phyloP scores from a whole-genome alignment of 306 rosid species.

The Pachyrhizus erosus region DNA sequence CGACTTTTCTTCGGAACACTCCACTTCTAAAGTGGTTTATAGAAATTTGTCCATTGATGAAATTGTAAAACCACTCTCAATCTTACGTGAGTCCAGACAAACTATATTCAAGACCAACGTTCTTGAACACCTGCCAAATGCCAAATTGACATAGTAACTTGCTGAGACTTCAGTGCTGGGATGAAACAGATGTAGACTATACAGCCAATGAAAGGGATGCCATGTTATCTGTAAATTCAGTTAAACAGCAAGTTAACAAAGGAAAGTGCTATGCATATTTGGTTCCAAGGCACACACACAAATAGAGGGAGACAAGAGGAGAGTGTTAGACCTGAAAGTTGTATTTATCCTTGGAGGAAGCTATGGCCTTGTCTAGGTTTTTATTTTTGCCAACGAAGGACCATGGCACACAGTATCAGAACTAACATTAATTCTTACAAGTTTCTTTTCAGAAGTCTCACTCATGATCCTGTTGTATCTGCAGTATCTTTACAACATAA shows the following conservation, averaged over 20 bases:
- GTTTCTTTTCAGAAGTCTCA: constrained; percentile 61
- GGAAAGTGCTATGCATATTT: neutral
- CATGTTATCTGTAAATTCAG: constrained; percentile 65
- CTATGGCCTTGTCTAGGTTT: constrained; percentile 84
- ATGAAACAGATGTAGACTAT: constrained; percentile 15
- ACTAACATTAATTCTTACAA: constrained; percentile 67
- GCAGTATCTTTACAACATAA: constrained; percentile 47
- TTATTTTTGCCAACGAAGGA: constrained; percentile 86
- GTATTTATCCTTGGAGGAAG: constrained; percentile 67
- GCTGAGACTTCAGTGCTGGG: neutral
- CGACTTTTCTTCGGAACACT: neutral
- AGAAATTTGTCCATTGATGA: constrained; percentile 31
- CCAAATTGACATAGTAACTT: constrained; percentile 21
- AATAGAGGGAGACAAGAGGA: neutral
- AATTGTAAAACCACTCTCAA: constrained; percentile 31
- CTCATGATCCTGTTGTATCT: constrained; percentile 64
- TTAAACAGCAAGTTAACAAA: constrained; percentile 5
- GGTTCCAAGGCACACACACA: constrained; percentile 19
- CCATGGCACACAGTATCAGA: constrained; percentile 93
- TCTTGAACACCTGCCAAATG: constrained; percentile 67
- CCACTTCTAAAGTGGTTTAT: constrained; percentile 19
- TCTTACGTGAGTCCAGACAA: constrained; percentile 84
- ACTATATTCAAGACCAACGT: constrained; percentile 62
- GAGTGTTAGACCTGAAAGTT: constrained; percentile 68
- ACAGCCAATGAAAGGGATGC: constrained; percentile 66